phyloP scores from a whole-genome alignment of 1,139 yeast genomes.

The Lodderomyces oxycetoniae region DNA sequence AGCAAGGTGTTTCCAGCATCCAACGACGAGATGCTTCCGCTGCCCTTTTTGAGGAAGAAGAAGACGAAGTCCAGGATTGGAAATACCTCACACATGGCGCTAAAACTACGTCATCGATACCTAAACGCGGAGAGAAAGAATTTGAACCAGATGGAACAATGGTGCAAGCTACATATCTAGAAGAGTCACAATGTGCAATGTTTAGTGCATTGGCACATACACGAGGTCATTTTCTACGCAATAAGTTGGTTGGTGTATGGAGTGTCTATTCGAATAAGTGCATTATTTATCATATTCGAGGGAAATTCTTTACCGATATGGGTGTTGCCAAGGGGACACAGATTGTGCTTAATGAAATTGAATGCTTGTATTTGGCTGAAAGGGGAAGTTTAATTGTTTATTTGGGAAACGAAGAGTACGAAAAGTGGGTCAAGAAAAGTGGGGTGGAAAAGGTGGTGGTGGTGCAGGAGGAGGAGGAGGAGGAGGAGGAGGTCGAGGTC shows the following conservation, averaged over 20 bases:
- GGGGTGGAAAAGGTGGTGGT: too few relatives aligned
- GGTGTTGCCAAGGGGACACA: slow-evolving; percentile 41
- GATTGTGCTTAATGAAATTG: slow-evolving; percentile 55
- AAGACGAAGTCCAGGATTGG: slow-evolving; percentile 76
- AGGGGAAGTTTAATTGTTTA: slow-evolving; percentile 72
- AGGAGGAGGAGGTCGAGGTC: slow-evolving; percentile 23
- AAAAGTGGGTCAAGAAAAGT: slow-evolving; percentile 13
- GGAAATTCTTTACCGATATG: slow-evolving; percentile 69
- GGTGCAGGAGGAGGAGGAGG: too few relatives aligned
- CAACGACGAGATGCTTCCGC: too few relatives aligned
- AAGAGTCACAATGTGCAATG: slow-evolving; percentile 65
- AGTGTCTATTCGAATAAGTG: slow-evolving; percentile 36
- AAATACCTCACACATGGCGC: slow-evolving; percentile 26
- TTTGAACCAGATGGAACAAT: slow-evolving; percentile 79
- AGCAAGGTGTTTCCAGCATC: too few relatives aligned
- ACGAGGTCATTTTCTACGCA: slow-evolving; percentile 56
- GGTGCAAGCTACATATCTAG: slow-evolving; percentile 50
- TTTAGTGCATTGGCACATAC: slow-evolving; percentile 57
- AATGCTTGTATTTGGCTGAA: slow-evolving; percentile 72
- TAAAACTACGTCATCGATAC: slow-evolving; percentile 23
- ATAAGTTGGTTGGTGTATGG: slow-evolving; percentile 46
- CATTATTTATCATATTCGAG: slow-evolving; percentile 56
- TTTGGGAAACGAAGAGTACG: slow-evolving; percentile 21
- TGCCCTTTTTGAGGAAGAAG: too few relatives aligned
- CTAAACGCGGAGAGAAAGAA: slow-evolving; percentile 79